A percentile compares a stretch with the other conserved stretches of the same genome.
Conservation (phyloP, 495 filamentous ascomycete species). For the Lentithecium fluviatile region DNA sequence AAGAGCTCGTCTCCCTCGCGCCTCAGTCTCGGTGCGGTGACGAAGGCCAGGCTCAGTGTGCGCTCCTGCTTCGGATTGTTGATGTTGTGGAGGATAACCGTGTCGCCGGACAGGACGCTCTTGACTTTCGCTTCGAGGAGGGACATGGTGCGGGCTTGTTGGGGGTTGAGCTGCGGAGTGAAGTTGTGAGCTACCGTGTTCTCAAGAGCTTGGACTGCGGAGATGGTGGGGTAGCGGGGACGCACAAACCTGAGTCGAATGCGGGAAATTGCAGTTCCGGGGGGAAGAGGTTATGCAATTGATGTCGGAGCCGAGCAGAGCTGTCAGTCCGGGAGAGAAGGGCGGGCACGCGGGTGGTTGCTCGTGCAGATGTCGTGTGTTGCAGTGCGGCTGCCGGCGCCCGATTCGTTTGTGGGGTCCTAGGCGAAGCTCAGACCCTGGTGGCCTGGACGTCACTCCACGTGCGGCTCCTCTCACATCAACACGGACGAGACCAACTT, state of each 20-base stretch:
- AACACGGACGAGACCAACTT: no score
- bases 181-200: conserved; percentile 20
- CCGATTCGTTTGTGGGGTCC: background rate
- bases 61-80: conserved; percentile 75
- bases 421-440: no score
- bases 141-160: conserved; percentile 21
- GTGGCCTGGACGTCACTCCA: background rate
- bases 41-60: conserved; percentile 83
- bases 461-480: background rate
- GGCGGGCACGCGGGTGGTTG: background rate
- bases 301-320: background rate
- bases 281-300: background rate
- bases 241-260: background rate
- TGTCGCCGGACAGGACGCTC: conserved; percentile 89
- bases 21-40: conserved; percentile 79
- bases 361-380: background rate
- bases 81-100: conserved; percentile 72
- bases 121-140: conserved; percentile 74
- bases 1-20: conserved; percentile 90
- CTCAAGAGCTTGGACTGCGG: background rate
- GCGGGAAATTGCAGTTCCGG: background rate
- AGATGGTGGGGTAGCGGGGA: conserved; percentile 1
- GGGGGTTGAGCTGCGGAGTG: background rate
- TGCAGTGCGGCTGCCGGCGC: background rate
- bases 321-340: background rate